Conservation (phyloP, 768 basidiomycete genomes). For the Suillus paluster region DNA sequence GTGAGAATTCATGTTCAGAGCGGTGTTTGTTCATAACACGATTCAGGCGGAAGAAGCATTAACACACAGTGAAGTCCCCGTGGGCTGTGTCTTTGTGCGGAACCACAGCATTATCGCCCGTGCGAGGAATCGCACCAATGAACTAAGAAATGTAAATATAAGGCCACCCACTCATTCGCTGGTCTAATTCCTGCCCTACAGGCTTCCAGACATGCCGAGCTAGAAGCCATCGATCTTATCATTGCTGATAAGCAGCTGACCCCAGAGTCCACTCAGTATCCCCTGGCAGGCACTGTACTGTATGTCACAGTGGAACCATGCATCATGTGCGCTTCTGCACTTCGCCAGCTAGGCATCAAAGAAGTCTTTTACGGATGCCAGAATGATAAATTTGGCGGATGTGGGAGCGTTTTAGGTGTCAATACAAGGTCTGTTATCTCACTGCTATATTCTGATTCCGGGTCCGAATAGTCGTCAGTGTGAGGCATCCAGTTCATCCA, state of each 20-base stretch:
- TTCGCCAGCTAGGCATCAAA: constrained; percentile 91
- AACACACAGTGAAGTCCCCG: constrained; percentile 86
- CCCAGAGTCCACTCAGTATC: constrained; percentile 50
- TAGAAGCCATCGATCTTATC: constrained; percentile 94
- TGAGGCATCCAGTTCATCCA: constrained; percentile 74
- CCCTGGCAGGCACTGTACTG: constrained; percentile 78
- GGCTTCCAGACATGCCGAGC: constrained; percentile 97
- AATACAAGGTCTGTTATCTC: constrained; percentile 66
- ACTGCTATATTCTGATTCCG: constrained; percentile 1
- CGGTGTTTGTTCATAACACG: constrained; percentile 15
- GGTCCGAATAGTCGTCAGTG: constrained; percentile 41
- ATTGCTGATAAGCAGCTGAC: constrained; percentile 66
- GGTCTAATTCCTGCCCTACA: constrained; percentile 35
- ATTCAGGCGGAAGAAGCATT: constrained; percentile 84
- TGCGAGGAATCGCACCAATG: constrained; percentile 93
- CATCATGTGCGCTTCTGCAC: constrained; percentile 97
- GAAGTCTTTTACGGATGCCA: constrained; percentile 92
- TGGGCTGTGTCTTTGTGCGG: constrained; percentile 94
- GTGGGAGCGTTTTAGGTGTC: constrained; percentile 91
- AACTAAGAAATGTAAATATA: constrained; percentile 79
- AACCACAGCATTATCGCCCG: constrained; percentile 76
- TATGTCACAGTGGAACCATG: constrained; percentile 99
- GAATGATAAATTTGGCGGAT: constrained; percentile 97
- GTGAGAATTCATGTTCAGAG: constrained; percentile 41
- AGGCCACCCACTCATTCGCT: neutral